Percentiles rank a stretch among this genome's conserved stretches.
phyloP scores from a whole-genome alignment of 768 basidiomycete species.

The Artomyces pyxidatus region DNA sequence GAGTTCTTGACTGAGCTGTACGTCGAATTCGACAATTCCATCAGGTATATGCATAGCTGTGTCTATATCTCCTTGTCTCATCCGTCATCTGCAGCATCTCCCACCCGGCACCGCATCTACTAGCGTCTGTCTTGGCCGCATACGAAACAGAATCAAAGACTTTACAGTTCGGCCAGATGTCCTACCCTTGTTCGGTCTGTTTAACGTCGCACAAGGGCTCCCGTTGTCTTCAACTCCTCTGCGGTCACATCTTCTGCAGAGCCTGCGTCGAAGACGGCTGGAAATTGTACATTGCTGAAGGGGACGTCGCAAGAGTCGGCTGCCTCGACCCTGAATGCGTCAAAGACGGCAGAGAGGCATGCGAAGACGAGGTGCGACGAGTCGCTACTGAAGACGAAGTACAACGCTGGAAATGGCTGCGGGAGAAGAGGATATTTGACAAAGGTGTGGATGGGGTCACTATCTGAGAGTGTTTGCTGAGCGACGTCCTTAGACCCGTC shows the following conservation, averaged over 20 bases:
- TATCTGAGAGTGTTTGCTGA: background rate
- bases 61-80: background rate
- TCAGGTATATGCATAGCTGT: background rate
- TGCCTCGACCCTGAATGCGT: constrained; percentile 79
- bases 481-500: constrained; percentile 49
- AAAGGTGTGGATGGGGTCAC: constrained; percentile 38
- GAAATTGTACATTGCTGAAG: constrained; percentile 73
- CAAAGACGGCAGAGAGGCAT: constrained; percentile 51
- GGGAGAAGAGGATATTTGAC: constrained; percentile 64
- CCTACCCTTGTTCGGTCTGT: constrained; percentile 74
- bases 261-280: constrained; percentile 75
- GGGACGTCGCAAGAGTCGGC: constrained; percentile 64
- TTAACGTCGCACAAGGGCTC: constrained; percentile 65
- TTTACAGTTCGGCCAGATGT: constrained; percentile 49
- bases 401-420: constrained; percentile 70
- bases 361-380: constrained; percentile 63
- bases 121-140: constrained; percentile 39
- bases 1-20: constrained; percentile 48
- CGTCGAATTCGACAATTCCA: constrained; percentile 23
- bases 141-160: constrained; percentile 41
- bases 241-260: constrained; percentile 80
- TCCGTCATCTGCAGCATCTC: constrained; percentile 31
- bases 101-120: constrained; percentile 48
- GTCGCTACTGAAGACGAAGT: constrained; percentile 61
- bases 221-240: constrained; percentile 61